Conservation (phyloP, 177 flowering plant genomes). For the Vitis hybrid region DNA sequence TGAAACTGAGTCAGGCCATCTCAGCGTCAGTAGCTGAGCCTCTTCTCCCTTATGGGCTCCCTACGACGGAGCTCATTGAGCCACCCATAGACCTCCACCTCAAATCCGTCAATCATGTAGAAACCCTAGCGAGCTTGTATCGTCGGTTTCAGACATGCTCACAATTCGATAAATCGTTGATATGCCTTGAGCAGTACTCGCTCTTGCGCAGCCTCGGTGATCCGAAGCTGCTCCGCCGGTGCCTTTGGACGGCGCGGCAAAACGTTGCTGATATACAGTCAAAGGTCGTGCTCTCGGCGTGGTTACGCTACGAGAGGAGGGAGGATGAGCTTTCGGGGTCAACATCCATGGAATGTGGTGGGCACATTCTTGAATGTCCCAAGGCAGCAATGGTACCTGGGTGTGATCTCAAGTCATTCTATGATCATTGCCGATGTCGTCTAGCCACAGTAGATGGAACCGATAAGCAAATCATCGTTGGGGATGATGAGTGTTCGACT, state of each 20-base stretch:
- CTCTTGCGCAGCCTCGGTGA: constrained; percentile 51
- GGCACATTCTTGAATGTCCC: constrained; percentile 50
- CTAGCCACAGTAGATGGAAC: constrained; percentile 2
- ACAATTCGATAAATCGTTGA: constrained; percentile 31
- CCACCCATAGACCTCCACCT: constrained; percentile 67
- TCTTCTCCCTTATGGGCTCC: constrained; percentile 58
- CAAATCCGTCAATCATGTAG: constrained; percentile 50
- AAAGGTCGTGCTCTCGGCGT: constrained; percentile 68
- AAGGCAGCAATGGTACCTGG: constrained; percentile 36
- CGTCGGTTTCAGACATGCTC: constrained; percentile 36
- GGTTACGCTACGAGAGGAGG: constrained; percentile 77
- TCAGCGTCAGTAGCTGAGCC: constrained; percentile 24
- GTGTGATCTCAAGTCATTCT: constrained; percentile 36
- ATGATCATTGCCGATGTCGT: constrained; percentile 42
- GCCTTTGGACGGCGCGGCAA: constrained; percentile 57
- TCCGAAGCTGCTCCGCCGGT: constrained; percentile 61
- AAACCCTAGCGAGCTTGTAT: constrained; percentile 58
- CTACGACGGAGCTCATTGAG: constrained; percentile 49
- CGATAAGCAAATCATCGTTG: background rate
- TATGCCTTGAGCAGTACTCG: constrained; percentile 57
- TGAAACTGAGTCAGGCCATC: constrained; percentile 15
- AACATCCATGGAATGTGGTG: constrained; percentile 40
- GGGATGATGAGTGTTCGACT: constrained; percentile 30
- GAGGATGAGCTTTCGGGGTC: constrained; percentile 65
- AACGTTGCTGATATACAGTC: constrained; percentile 59